Evolutionary conservation across 768 basidiomycete genomes (phyloP).

Genomic region (Trametes elegans): DNA sequence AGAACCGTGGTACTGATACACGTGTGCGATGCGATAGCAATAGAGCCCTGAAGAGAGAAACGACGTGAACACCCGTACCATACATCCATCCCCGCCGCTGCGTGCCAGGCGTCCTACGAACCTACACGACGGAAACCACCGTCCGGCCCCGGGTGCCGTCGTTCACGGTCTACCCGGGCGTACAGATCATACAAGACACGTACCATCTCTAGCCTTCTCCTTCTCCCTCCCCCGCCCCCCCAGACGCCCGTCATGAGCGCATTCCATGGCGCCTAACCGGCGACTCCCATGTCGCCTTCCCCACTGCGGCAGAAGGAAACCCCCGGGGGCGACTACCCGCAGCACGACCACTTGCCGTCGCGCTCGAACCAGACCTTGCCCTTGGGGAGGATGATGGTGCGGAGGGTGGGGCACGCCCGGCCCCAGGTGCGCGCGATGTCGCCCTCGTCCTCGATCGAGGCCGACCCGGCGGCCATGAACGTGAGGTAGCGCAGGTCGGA

Average conservation of each 20-base stretch:
- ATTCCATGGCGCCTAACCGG: too few relatives aligned
- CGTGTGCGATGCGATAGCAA: background rate
- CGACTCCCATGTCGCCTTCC: too few relatives aligned
- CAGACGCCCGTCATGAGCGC: too few relatives aligned
- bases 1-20: background rate
- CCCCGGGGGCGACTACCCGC: background rate
- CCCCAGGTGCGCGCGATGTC: conserved; percentile 57
- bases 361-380: conserved; percentile 59
- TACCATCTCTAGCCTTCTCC: too few relatives aligned
- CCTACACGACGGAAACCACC: background rate
- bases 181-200: too few relatives aligned
- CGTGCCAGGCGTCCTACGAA: background rate
- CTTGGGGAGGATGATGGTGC: conserved; percentile 62
- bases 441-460: conserved; percentile 40
- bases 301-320: too few relatives aligned
- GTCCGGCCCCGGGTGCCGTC: too few relatives aligned
- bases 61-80: conserved; percentile 5
- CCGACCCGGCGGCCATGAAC: conserved; percentile 48
- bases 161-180: too few relatives aligned
- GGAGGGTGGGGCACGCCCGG: conserved; percentile 54
- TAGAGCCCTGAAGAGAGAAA: background rate
- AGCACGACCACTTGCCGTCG: conserved; percentile 24
- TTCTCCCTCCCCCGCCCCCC: too few relatives aligned
- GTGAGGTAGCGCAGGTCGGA: conserved; percentile 47
- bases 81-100: background rate